Base-by-base conservation (phyloP, 2,329 filamentous ascomycete genomes). In the Penicillium aurantiogriseum region DNA sequence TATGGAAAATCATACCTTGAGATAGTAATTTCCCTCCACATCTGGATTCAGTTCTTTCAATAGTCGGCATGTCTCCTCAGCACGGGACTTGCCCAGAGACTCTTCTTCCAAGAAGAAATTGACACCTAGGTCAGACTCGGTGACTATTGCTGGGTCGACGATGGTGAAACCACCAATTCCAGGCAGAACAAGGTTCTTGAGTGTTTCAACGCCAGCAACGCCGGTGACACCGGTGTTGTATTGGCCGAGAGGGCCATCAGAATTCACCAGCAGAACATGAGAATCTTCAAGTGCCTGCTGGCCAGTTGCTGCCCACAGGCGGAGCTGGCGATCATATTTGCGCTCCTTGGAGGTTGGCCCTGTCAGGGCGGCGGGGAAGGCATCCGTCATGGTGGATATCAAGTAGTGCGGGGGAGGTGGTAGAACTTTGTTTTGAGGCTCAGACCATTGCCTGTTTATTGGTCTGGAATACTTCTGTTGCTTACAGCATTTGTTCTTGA, bases 121-220 rank as follows among this genome's bases (percentile, higher is more conserved):
- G 61, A 97, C 88, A 5, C 95, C 94, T 40, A 99, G 80, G 69
- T 99, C 94, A 42, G 86, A 81, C 65, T 96, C 88, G 1, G 80
- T 81, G n/a, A 99, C 92, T 2, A 83, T 74, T 1, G 86, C 84
- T 7, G 89, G 86, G 69, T 99, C 94, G 51, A 89, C 88, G 60
- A 99, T 96, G 0, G 91, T 95, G 73, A 97, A 99, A 27, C 86
- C 85, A 9, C 94, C 95, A 67, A 97, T 89, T 4, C 92, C 91
- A 56, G 94, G 94, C 9, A 99, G 80, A 3, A 99, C 90, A n/a
- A 99, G 85, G 71, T 99, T 99, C 81, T 99, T 99, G 60, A 99
- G 83, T 0, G 92, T 88, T 76, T 99, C 94, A 13, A 95, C 83
- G 15, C 92, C 94, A 35, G 92, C 90, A 2, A 92, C 90, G 10